A percentile compares a stretch with the other conserved stretches of the same genome.
Evolutionary conservation across 2,329 filamentous ascomycete genomes (phyloP).

Genomic region (Cladobotryum mycophilum): DNA sequence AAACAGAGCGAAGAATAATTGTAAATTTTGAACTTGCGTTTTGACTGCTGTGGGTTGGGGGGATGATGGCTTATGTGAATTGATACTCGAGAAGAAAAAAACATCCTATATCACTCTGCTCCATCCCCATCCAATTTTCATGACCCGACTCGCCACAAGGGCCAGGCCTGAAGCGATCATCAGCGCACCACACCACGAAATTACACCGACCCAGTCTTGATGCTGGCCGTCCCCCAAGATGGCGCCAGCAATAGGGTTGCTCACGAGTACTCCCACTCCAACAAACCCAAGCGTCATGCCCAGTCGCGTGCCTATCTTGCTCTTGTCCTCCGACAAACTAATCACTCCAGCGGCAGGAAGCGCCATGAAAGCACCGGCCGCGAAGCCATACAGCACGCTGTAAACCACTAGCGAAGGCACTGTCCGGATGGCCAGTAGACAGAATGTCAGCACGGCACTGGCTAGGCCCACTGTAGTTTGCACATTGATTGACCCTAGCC

Average conservation of each 20-base stretch:
- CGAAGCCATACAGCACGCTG: slow-evolving; percentile 38
- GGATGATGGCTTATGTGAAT: no score
- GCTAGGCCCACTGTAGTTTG: slow-evolving; percentile 26
- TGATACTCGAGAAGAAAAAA: no score
- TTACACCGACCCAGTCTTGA: background rate
- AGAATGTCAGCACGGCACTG: slow-evolving; percentile 32
- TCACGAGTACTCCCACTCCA: slow-evolving; percentile 43
- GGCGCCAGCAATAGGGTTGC: slow-evolving; percentile 38
- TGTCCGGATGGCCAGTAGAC: slow-evolving; percentile 32
- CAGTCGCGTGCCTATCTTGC: slow-evolving; percentile 28
- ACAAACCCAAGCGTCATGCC: slow-evolving; percentile 27
- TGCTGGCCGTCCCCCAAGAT: slow-evolving; percentile 8
- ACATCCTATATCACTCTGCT: no score
- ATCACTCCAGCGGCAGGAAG: slow-evolving; percentile 37
- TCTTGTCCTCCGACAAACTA: slow-evolving; percentile 29
- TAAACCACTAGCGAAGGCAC: slow-evolving; percentile 34
- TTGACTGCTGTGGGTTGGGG: no score
- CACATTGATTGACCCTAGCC: slow-evolving; percentile 34
- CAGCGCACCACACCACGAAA: background rate
- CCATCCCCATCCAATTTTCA: no score
- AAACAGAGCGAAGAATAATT: no score
- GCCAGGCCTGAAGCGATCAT: no score
- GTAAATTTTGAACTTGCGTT: no score
- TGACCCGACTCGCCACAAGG: no score
- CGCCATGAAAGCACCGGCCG: slow-evolving; percentile 39